Percentiles rank a stretch among this genome's conserved stretches.
Evolutionary conservation across 164 flowering plant species (phyloP).

Genomic region (Stephania yunnanensis): DNA sequence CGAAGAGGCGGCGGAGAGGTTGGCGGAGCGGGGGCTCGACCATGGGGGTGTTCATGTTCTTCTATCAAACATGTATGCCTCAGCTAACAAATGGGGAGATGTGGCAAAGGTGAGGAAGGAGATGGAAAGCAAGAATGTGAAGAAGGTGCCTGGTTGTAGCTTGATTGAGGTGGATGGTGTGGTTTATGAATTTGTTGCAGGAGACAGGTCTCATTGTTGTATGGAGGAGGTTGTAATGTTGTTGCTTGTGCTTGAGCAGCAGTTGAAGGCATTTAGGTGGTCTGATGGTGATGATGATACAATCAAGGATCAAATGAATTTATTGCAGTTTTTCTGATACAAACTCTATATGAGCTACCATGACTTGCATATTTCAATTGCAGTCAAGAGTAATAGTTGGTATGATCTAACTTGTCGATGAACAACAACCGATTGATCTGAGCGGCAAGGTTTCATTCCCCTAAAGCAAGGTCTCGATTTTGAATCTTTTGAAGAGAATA

Average conservation of each 20-base stretch:
- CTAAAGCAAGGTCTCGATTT: too few species aligned
- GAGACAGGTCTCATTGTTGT: slow-evolving; percentile 24
- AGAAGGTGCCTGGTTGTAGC: slow-evolving; percentile 51
- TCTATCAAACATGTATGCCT: slow-evolving; percentile 53
- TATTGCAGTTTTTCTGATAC: background rate
- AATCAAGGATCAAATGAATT: background rate
- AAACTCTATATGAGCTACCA: too few species aligned
- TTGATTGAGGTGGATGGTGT: slow-evolving; percentile 40
- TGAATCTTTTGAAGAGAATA: too few species aligned
- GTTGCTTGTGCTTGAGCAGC: slow-evolving; percentile 28
- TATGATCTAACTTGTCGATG: too few species aligned
- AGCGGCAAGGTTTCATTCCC: too few species aligned
- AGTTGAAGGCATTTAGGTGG: slow-evolving; percentile 22
- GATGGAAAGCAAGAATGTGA: slow-evolving; percentile 41
- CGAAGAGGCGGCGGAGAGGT: slow-evolving; percentile 26
- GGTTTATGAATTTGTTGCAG: slow-evolving; percentile 35
- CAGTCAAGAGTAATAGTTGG: too few species aligned
- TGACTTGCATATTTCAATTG: too few species aligned
- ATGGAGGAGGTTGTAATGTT: slow-evolving; percentile 20
- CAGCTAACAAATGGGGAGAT: slow-evolving; percentile 40
- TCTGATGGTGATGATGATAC: slow-evolving; percentile 21
- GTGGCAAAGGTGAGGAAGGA: slow-evolving; percentile 44
- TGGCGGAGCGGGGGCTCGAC: slow-evolving; percentile 29
- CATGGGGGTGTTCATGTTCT: slow-evolving; percentile 43
- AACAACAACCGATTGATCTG: too few species aligned